Conservation (phyloP, 768 basidiomycete genomes). For the Lactarius psammicola region DNA sequence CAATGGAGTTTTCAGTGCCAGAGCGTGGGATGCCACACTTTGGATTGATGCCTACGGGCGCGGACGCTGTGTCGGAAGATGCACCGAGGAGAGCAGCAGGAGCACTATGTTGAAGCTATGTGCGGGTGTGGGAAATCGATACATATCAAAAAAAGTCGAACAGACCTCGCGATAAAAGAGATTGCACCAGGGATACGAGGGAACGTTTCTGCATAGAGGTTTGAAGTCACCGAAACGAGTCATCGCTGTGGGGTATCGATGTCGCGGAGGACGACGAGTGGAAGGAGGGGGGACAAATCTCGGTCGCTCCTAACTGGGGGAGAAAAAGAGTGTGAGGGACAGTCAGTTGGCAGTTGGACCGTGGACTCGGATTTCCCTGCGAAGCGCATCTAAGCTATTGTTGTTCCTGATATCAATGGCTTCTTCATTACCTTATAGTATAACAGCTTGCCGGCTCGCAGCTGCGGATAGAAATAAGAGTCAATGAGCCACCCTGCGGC, state of each 20-base stretch:
- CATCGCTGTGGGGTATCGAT: conserved; percentile 37
- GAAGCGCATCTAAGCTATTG: conserved; percentile 2
- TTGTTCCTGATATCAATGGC: not conserved
- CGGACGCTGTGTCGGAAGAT: conserved; percentile 47
- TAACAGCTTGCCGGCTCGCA: not conserved
- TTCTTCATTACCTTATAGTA: not conserved
- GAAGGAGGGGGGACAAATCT: not conserved
- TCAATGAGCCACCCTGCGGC: not conserved
- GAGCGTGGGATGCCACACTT: conserved; percentile 72
- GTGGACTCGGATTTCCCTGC: conserved; percentile 2
- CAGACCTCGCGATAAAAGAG: conserved; percentile 86
- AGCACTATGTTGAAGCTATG: conserved; percentile 37
- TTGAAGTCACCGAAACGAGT: conserved; percentile 72
- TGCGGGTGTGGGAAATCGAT: not conserved
- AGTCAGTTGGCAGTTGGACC: not conserved
- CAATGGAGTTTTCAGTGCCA: conserved; percentile 57
- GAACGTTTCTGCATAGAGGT: conserved; percentile 62
- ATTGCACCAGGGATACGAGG: conserved; percentile 91
- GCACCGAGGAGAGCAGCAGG: conserved; percentile 39
- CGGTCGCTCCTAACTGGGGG: not conserved
- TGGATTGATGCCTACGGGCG: conserved; percentile 83
- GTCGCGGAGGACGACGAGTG: conserved; percentile 9
- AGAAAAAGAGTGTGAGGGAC: not conserved
- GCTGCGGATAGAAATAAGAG: not conserved
- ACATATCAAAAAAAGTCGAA: conserved; percentile 27